Conservation (phyloP, 1,139 yeast species). For the Debaryomyces sp. region DNA sequence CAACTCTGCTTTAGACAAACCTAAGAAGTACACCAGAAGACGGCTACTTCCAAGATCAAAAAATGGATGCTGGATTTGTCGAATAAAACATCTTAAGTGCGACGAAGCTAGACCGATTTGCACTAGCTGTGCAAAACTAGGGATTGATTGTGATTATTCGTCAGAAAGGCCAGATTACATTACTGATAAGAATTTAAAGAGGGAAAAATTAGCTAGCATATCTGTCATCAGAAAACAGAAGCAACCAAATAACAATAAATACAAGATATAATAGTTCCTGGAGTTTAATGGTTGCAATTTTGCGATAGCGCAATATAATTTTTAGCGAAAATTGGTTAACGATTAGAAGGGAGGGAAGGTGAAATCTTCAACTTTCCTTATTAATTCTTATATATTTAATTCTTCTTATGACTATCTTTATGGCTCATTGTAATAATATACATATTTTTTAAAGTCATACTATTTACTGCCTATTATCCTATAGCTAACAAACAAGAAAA, state of each 20-base stretch:
- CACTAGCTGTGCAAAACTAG: constrained; percentile 41
- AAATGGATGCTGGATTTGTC: constrained; percentile 54
- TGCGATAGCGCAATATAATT: not conserved
- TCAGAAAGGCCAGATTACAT: constrained; percentile 45
- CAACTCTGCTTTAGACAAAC: constrained; percentile 13
- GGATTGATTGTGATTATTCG: constrained; percentile 50
- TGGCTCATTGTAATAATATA: not conserved
- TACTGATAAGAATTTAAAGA: constrained; percentile 37
- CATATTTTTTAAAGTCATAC: not conserved
- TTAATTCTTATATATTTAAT: not conserved
- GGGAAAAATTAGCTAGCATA: constrained; percentile 38
- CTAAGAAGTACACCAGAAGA: constrained; percentile 45
- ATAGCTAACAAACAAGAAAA: not conserved
- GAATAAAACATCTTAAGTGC: constrained; percentile 53
- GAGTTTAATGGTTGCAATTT: not conserved
- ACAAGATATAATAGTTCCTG: not conserved
- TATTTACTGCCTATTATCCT: not conserved
- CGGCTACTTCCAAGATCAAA: constrained; percentile 46
- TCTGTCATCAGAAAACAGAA: constrained; percentile 34
- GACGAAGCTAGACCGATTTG: constrained; percentile 46
- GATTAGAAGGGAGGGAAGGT: not conserved
- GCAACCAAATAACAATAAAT: constrained; percentile 14
- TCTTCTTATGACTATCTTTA: not conserved
- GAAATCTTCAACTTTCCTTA: not conserved
- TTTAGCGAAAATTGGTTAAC: not conserved